These are phyloP conservation scores for Serendipita sp. DNA, from an alignment of 768 basidiomycete species.

Conservation along the genomic window DNA sequence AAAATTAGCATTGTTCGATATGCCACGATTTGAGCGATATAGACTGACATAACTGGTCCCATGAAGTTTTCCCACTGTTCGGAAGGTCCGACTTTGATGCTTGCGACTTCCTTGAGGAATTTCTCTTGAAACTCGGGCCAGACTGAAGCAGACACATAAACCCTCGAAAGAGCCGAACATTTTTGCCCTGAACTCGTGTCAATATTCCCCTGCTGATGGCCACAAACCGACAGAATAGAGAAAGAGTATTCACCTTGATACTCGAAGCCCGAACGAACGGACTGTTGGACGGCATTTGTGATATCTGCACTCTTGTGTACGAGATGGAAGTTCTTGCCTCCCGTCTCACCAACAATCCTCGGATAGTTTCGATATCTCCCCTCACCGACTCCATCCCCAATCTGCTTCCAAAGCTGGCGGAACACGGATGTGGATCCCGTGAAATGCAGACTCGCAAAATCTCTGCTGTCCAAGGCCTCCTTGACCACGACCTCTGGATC, in stretches of 20 bases:
- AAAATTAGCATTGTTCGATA: neutral
- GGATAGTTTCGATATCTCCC: conserved; percentile 70
- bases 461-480: conserved; percentile 60
- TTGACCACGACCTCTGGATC: conserved; percentile 72
- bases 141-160: conserved; percentile 75
- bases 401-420: conserved; percentile 93
- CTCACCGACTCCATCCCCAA: conserved; percentile 39
- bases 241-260: conserved; percentile 53
- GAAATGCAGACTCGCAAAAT: conserved; percentile 86
- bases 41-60: conserved; percentile 82
- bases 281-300: conserved; percentile 78
- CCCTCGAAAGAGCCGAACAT: conserved; percentile 83
- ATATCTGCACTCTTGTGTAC: conserved; percentile 79
- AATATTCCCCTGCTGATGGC: neutral
- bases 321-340: conserved; percentile 97
- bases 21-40: neutral
- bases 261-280: conserved; percentile 79
- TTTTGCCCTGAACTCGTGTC: conserved; percentile 53
- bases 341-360: conserved; percentile 93
- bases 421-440: conserved; percentile 93
- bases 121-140: conserved; percentile 77
- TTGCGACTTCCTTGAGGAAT: conserved; percentile 55
- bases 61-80: conserved; percentile 73
- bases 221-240: neutral
- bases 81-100: conserved; percentile 71